Base-by-base conservation (phyloP, 2,329 filamentous ascomycete species). In the Lasiodiplodia gonubiensis region DNA sequence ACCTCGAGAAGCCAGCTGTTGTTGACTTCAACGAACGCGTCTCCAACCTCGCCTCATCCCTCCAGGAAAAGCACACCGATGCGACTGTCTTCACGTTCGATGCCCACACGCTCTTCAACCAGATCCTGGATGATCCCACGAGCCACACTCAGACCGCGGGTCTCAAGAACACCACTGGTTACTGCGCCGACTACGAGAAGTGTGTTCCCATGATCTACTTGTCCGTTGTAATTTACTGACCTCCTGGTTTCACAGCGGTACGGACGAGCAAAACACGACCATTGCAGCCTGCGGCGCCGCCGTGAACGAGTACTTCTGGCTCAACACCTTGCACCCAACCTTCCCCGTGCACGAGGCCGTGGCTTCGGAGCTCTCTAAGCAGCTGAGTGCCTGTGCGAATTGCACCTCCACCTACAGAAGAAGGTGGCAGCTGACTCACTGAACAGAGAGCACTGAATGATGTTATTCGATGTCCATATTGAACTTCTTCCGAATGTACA, bases 241-340 rank as follows among this genome's bases (percentile, higher is more conserved):
- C 3, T 4, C 35, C 12, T 46, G 23, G 7, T 33, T 46, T 27
- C 16, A n/a, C 35, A 80, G 77, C 68, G 80, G 79, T 3, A 78
- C 80, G 0, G 73, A 78, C 2, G 73, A 70, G 0, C 79, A 77
- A 75, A 77, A 81, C 64, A 78, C 77, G 1, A 76, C 74, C n/a
- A 70, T 78, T 49, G 67, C 73, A 21, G 81, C 79, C 57, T 90
- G 88, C 73, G 79, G 80, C 1, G 75, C 86, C 53, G 78, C 85
- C 0, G 86, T 89, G 2, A 85, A 89, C 72, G 78, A 89, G 76
- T 90, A 89, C 73, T 84, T 90, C 71, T 90, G 88, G 88, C 78
- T 89, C 35, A 89, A 90, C 71, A 80, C 76, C 48, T 74, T 90
- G 70, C 88, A 90, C 72, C 88, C 88, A n/a, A 90, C 88, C 0